These are phyloP conservation scores for Phialophora verrucosa DNA, from an alignment of 2,329 filamentous ascomycete species.

Conservation along the genomic window DNA sequence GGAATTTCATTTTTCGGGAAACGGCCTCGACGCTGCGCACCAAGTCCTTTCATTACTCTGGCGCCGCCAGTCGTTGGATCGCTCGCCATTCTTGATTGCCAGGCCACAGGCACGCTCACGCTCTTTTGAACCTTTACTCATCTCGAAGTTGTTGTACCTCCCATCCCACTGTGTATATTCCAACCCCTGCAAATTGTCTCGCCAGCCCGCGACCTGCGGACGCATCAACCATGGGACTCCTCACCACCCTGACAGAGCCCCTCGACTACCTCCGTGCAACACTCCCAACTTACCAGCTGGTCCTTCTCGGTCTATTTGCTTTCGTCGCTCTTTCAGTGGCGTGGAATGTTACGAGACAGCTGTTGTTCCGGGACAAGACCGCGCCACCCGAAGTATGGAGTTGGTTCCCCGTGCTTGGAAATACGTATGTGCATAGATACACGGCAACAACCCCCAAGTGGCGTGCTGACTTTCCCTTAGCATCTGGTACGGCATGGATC, in stretches of 20 bases:
- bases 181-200: conserved; percentile 2
- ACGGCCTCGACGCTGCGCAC: neutral
- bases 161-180: neutral
- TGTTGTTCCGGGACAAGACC: conserved; percentile 80
- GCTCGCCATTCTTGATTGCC: neutral
- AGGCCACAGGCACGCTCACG: neutral
- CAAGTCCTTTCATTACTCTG: neutral
- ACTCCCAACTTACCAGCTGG: conserved; percentile 54
- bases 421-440: conserved; percentile 41
- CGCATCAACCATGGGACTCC: conserved; percentile 56
- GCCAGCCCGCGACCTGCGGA: neutral
- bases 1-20: conserved; percentile 17
- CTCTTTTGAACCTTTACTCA: neutral
- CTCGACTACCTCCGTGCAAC: conserved; percentile 54
- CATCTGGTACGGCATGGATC: conserved; percentile 57
- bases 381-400: conserved; percentile 82
- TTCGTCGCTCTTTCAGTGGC: conserved; percentile 65
- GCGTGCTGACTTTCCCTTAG: conserved; percentile 6
- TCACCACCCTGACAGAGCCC: conserved; percentile 54
- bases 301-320: conserved; percentile 51
- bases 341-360: conserved; percentile 79
- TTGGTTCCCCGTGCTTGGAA: conserved; percentile 67
- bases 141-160: neutral
- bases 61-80: neutral
- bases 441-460: neutral